Base-by-base conservation (phyloP, 140 eudicot species). In the Artemisia princeps region DNA sequence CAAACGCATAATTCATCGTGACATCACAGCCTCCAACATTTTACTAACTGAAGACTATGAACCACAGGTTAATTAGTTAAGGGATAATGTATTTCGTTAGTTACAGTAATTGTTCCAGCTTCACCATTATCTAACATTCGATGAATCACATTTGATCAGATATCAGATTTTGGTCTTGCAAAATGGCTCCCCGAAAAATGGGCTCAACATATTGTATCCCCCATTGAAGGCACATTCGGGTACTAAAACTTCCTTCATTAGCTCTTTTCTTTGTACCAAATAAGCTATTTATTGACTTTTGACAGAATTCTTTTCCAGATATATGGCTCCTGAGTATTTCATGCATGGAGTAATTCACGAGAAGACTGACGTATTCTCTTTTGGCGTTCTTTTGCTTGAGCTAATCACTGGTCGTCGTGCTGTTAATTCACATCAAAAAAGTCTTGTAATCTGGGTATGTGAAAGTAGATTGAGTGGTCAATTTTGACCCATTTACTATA, bases 401-500 rank as follows among this genome's bases (percentile, higher is more conserved):
- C 89, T 94, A 63, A 84, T 94, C 28, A 94, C 99, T 4, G 99
- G 99, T 28, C 96, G 96, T 16, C 96, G 83, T 26, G 90, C 96
- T 2, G 95, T 94, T 71, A 94, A 94, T 80, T 82, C 99, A 2
- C 60, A 79, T 52, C 82, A 86, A 55, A 96, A 88, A 70, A 94
- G 96, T 77, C 96, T 94, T 50, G 99, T 86, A 69, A 94, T 88
- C 74, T 94, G 96, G 99, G 99, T 92, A 85, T 65, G 91, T 56
- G 30, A 26, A 26, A 26, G 30, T 26, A 26, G 30, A 26, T 26
- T 26, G 30, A 26, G 30, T 3, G 30, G 30, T 26, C 30, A 26
- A 26, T 26, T 26, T 26, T 1, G 30, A 26, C 30, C 30, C 30
- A 26, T 26, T 26, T 26, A 26, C 30, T 26, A 26, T 3, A 26